Base-by-base conservation (phyloP, 2,329 filamentous ascomycete species). In the Penicillium paneum region DNA sequence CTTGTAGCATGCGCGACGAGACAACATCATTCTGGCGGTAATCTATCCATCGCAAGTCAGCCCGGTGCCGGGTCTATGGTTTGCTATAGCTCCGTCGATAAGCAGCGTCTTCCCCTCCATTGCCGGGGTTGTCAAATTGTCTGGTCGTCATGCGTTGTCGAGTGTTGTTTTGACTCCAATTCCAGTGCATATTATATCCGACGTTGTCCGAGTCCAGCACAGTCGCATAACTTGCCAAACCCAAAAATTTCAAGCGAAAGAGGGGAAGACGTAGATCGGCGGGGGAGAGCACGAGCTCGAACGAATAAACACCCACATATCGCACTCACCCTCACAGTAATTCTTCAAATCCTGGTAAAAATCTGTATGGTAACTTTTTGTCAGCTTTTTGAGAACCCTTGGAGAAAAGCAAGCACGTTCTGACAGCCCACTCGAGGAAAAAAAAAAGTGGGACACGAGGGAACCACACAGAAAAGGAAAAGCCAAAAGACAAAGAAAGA, bases 1-100 rank as follows among this genome's bases (percentile, higher is more conserved):
- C 67, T 79, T 90, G 81, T 90, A 90, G 82, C 89, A 92, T 67
- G 88, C 88, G 77, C 89, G 87, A 76, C 89, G 88, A 72, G 88
- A 90, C 67, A 91, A 89, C 78, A 89, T 88, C 88, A 91, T 92
- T 66, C 70, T 79, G 71, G 49, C 56, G 56, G 54, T 63, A 59
- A 57, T 62, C 57, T 63, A 58, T 50, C 41, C 59, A 59, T 40
- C 43, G 52, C 44, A 19, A 53, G 50, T 62, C 49, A 62, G 63
- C 64, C 47, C 45, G 28, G 19, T 36, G 35, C 15, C 35, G 35
- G 45, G 39, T 26, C 45, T 40, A 32, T 44, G 42, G 19, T 54
- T 53, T 31, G 17, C 21, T 41, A 44, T 44, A 58, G 42, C 40
- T 48, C 38, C 34, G 36, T 42, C 46, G 40, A 48, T 49, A 48